A percentile compares a stretch with the other conserved stretches of the same genome.
phyloP scores from a whole-genome alignment of 2,329 filamentous ascomycete genomes.

The Purpureocillium takamizusanense region DNA sequence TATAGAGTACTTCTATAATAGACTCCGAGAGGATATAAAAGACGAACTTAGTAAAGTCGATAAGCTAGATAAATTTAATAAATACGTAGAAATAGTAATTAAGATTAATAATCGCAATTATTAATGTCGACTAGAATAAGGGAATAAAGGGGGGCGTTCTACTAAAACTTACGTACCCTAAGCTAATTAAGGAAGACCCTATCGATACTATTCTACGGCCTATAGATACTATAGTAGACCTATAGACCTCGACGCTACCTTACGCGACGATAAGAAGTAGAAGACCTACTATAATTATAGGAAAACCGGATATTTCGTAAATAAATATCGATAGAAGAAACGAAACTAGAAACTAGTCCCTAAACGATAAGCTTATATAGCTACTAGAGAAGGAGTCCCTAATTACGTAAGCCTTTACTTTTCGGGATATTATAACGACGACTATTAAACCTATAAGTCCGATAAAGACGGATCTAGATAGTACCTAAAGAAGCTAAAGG shows the following conservation, averaged over 20 bases:
- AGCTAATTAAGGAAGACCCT: background rate
- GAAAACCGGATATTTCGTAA: background rate
- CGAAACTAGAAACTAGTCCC: background rate
- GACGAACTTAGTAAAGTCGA: background rate
- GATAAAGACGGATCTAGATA: too few species aligned
- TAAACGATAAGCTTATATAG: background rate
- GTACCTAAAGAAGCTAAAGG: too few species aligned
- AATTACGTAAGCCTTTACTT: background rate
- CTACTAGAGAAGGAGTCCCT: background rate
- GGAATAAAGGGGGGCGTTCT: background rate
- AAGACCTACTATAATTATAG: background rate
- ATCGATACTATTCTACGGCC: background rate
- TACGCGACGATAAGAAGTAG: background rate
- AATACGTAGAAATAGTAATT: background rate
- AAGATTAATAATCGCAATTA: background rate
- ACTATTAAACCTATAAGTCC: too few species aligned
- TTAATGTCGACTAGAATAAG: background rate
- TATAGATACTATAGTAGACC: background rate
- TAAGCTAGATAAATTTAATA: background rate
- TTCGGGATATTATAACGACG: too few species aligned
- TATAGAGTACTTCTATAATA: background rate
- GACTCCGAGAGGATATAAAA: background rate
- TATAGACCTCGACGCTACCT: background rate
- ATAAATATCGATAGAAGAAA: background rate
- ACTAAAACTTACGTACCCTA: background rate